Evolutionary conservation across 2,329 filamentous ascomycete genomes (phyloP), one percentile per base, ranked within the genome.

Genomic region (Metarhizium rileyi): DNA sequence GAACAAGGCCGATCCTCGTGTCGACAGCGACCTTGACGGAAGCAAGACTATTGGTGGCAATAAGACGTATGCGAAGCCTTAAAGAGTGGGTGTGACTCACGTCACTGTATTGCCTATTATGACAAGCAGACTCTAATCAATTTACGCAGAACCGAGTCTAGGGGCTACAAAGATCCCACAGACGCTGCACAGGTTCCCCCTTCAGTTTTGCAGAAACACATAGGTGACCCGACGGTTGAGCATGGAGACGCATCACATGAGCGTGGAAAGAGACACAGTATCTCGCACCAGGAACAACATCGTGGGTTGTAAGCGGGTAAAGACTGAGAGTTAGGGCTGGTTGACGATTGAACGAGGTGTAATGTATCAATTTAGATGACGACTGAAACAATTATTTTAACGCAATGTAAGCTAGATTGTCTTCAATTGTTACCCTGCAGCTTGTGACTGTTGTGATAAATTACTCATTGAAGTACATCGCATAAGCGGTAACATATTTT

Each of bases 121-220:
- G 6, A 18, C 46, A 12, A 28, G 12, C 20, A 28, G 33, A 26
- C 10, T 30, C 35, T 42, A 42, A 42, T 9, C 4, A 25, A 9
- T 25, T 20, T 14, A 25, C 25, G 22, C 22, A 42, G 38, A 22
- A 25, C 7, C 22, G 49, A 20, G 20, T 43, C 12, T 28, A 14
- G 52, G 26, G 48, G 53, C 5, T 33, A 58, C 46, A 66, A 65
- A 53, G 76, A 80, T 44, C 76, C 76, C 4, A 74, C 69, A 18
- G 77, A 81, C 53, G 77, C 78, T 1, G 66, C 77, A 0, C 76
- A 81, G 58, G 77, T 80, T 0, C 76, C 77, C 1, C 77, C 78
- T 5, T 80, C 77, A 2, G 70, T 75, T 0, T 43, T 81, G 52
- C 65, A 66, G 45, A 63, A 72, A 56, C 68, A 73, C 43, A 53